These are phyloP conservation scores for Quercus lobata DNA, from an alignment of 331 rosid species.

Conservation along the genomic window DNA sequence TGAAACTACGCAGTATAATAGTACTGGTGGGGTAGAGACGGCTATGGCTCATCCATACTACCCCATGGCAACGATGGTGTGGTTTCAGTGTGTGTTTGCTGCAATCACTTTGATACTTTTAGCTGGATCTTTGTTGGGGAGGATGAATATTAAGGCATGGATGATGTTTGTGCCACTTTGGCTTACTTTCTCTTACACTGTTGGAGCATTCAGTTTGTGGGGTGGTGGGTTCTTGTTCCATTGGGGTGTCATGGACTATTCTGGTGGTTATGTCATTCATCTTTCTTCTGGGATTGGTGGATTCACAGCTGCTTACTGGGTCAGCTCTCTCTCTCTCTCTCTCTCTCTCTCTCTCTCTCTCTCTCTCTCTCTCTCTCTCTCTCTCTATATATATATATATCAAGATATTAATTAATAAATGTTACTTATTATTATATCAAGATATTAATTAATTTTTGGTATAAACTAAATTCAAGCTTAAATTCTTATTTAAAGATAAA, in stretches of 20 bases:
- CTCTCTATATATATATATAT: no score
- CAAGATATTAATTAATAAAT: no score
- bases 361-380: no score
- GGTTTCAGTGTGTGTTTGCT: slow-evolving; percentile 67
- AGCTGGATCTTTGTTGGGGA: slow-evolving; percentile 64
- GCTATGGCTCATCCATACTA: slow-evolving; percentile 30
- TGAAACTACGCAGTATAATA: slow-evolving; percentile 4
- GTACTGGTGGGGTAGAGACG: slow-evolving; percentile 17
- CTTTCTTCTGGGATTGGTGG: slow-evolving; percentile 74
- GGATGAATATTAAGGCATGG: slow-evolving; percentile 81
- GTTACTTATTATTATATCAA: no score
- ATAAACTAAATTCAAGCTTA: no score
- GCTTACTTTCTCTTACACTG: slow-evolving; percentile 61
- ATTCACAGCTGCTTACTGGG: slow-evolving; percentile 69
- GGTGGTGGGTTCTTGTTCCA: slow-evolving; percentile 82
- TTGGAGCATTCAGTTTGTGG: slow-evolving; percentile 74
- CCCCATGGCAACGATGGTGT: slow-evolving; percentile 73
- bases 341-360: no score
- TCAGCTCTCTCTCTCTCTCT: not conserved
- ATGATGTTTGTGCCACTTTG: slow-evolving; percentile 82
- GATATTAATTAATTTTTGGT: no score
- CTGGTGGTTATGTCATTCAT: slow-evolving; percentile 79
- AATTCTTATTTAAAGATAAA: no score
- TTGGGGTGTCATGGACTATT: slow-evolving; percentile 81
- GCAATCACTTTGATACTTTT: slow-evolving; percentile 50